phyloP scores from a whole-genome alignment of 345 rosid species.

The Aegle marmelos region DNA sequence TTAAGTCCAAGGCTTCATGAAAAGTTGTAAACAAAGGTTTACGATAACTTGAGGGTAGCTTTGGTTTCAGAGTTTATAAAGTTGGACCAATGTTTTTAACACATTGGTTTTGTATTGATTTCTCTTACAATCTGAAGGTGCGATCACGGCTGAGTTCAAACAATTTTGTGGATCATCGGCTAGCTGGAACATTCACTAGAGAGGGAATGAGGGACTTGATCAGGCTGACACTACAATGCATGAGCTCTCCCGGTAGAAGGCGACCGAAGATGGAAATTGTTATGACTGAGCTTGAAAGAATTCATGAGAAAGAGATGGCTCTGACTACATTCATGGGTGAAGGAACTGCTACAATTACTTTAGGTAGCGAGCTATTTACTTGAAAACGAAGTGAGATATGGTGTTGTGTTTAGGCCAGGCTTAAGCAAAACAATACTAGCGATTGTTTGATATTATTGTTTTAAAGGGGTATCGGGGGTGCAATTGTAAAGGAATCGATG shows the following conservation, averaged over 20 bases:
- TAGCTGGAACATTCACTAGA: constrained; percentile 46
- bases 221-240: constrained; percentile 43
- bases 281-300: constrained; percentile 49
- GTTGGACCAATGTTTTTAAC: too few relatives aligned
- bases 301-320: constrained; percentile 46
- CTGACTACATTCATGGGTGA: constrained; percentile 62
- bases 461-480: neutral
- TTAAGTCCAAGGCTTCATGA: neutral
- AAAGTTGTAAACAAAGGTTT: neutral
- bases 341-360: constrained; percentile 42
- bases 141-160: constrained; percentile 31
- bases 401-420: constrained; percentile 10
- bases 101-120: neutral
- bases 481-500: constrained; percentile 14
- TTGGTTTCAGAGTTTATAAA: neutral
- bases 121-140: constrained; percentile 33
- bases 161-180: constrained; percentile 48
- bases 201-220: constrained; percentile 46
- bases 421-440: constrained; percentile 12
- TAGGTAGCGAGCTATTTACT: constrained; percentile 64
- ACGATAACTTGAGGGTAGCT: neutral
- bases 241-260: constrained; percentile 34
- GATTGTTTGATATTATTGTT: neutral
- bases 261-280: constrained; percentile 49
- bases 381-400: constrained; percentile 12